Evolutionary conservation across 2,329 filamentous ascomycete genomes (phyloP), one percentile per base, ranked within the genome.

Genomic region (Fusarium tricinctum): DNA sequence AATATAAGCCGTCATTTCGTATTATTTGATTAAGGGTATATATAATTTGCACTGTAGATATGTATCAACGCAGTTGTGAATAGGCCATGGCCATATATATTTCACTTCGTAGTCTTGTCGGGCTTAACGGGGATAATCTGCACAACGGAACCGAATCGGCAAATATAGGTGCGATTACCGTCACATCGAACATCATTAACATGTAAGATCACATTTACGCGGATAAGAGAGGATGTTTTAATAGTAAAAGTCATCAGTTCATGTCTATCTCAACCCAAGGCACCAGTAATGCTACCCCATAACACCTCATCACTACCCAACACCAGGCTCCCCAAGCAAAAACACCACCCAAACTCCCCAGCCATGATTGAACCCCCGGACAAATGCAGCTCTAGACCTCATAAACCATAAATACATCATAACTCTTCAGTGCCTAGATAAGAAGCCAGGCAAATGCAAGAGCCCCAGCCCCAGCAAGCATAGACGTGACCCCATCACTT

Each of bases 1-100:
- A 44, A 81, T 60, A 58, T 77, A 78, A 3, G 68, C 61, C 14
- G 64, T 60, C 70, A 77, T 75, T 28, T 30, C 58, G 23, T n/a
- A n/a, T n/a, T n/a, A 4, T 7, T 30, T 28, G 20, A 8, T 20
- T 28, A n/a, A 12, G 28, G 30, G 14, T 17, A 23, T 15, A 22
- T n/a, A 44, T 14, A 23, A 5, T 15, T 10, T 32, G 14, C 15
- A 46, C 8, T 35, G 5, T 20, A 38, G 5, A n/a, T 2, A 4
- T 22, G 10, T 26, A 38, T 20, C 4, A 14, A 17, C 5, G 5
- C 23, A 17, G 13, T 9, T 8, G 15, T 9, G 20, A 50, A 17
- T 14, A 15, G 17, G 5, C 9, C 6, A 13, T 12, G 33, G 6
- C 12, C 35, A 39, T 23, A 30, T 51, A 38, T 19, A 53, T n/a